Percentiles rank a stretch among this genome's conserved stretches.
Conservation (phyloP, 768 basidiomycete species). For the Auricularia sp. region DNA sequence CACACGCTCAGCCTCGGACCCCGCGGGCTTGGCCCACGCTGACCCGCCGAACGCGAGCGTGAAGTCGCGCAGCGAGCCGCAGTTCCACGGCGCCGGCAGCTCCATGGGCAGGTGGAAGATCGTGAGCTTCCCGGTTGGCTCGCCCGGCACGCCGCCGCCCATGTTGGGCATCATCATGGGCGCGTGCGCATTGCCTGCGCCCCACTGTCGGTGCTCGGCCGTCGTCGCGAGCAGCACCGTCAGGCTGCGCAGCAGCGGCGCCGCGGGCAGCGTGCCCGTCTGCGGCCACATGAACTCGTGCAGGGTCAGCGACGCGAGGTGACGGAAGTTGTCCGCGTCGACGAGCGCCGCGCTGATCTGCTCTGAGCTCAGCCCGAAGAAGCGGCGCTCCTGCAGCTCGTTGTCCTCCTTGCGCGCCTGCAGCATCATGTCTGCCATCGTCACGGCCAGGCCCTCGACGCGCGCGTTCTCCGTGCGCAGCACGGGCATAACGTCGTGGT, state of each 20-base stretch:
- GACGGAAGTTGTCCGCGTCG: neutral
- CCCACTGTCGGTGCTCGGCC: neutral
- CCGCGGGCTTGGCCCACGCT: neutral
- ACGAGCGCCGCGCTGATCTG: neutral
- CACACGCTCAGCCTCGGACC: neutral
- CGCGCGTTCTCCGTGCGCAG: neutral
- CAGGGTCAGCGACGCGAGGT: neutral
- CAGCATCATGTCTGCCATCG: neutral
- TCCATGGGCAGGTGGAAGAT: neutral
- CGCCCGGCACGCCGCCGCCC: neutral
- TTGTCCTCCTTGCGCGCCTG: neutral
- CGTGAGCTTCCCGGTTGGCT: neutral
- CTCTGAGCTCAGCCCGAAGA: neutral
- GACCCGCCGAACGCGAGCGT: neutral
- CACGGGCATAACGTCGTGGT: neutral
- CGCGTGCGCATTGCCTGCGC: neutral
- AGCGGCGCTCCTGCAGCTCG: neutral
- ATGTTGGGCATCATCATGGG: neutral
- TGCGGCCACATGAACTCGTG: constrained; percentile 1
- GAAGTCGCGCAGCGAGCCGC: neutral
- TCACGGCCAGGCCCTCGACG: neutral
- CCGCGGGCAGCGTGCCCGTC: neutral
- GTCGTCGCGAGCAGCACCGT: neutral
- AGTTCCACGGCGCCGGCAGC: neutral
- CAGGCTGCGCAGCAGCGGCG: neutral